Base-by-base conservation (phyloP, 2,329 filamentous ascomycete species). In the Thielaviopsis musarum region DNA sequence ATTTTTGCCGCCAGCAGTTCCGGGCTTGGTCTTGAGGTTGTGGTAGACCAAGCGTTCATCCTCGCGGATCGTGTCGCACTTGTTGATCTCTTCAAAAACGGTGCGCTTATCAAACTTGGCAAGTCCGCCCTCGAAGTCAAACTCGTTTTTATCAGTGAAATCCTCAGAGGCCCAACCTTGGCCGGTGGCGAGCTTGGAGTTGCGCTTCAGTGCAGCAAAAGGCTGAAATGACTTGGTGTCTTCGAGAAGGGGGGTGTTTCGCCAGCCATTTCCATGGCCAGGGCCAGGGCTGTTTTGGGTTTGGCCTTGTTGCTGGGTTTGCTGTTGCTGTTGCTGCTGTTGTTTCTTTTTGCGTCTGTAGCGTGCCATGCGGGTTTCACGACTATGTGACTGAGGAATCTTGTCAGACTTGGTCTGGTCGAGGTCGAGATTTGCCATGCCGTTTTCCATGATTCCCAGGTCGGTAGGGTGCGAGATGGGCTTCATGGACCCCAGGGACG, bases 131-230 rank as follows among this genome's bases (percentile, higher is more conserved):
- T 88, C 84, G 66, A 97, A 97, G 70, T 97, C 91, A 66, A 97
- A 97, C 62, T 97, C 93, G 12, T 87, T 88, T 68, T 94, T 91
- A 71, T 97, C 93, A 0, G 89, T 96, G 22, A 91, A 91, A 67
- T 97, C 91, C 68, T 96, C 93, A 0, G 91, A 96, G 3, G 88
- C 90, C 91, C 91, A 97, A 3, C 89, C 91, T 52, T 88, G 80
- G 9, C 52, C 41, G 19, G n/a, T 52, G 17, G 52, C 30, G 17
- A 56, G 22, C 52, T 59, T 52, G 5, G 56, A 56, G 24, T 57
- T 54, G 69, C 69, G 84, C 74, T 78, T 89, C 1, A 84, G 68
- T 0, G 78, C 77, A 52, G 75, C 72, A 65, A 80, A 84, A 0
- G 81, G 81, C 66, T 84, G 82, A 62, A 84, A 85, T 5, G 61